These are phyloP conservation scores for Symbiodinium pilosum DNA, from an alignment of 73 alveolate genomes.

Conservation along the genomic window DNA sequence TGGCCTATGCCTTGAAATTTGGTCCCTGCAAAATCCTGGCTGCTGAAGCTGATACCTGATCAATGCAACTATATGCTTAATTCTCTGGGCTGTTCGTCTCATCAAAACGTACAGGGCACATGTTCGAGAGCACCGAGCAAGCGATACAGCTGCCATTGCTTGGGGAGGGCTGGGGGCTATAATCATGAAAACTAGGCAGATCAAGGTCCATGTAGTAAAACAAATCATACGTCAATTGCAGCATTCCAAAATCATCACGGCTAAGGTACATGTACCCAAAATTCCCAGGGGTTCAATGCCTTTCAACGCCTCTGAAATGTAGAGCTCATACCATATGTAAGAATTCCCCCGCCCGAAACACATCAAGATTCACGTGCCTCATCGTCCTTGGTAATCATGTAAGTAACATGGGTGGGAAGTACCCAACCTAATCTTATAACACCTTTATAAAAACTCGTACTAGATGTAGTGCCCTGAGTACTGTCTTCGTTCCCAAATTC, in stretches of 20 bases:
- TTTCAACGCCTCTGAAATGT: too few relatives aligned
- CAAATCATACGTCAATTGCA: not conserved
- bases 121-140: not conserved
- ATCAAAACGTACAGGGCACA: not conserved
- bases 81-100: not conserved
- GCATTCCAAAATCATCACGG: not conserved
- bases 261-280: not conserved
- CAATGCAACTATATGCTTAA: not conserved
- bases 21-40: not conserved
- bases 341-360: not conserved
- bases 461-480: not conserved
- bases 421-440: not conserved
- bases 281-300: not conserved
- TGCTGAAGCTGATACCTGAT: not conserved
- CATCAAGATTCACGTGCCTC: not conserved
- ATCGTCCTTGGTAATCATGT: too few relatives aligned
- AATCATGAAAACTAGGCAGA: not conserved
- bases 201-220: not conserved
- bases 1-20: not conserved
- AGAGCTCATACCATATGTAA: not conserved
- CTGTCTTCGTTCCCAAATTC: not conserved
- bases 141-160: not conserved
- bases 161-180: not conserved
- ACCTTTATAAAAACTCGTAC: not conserved
- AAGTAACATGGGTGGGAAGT: not conserved